Evolutionary conservation across 2,329 filamentous ascomycete species (phyloP).

Genomic region (Fusarium nisikadoi): DNA sequence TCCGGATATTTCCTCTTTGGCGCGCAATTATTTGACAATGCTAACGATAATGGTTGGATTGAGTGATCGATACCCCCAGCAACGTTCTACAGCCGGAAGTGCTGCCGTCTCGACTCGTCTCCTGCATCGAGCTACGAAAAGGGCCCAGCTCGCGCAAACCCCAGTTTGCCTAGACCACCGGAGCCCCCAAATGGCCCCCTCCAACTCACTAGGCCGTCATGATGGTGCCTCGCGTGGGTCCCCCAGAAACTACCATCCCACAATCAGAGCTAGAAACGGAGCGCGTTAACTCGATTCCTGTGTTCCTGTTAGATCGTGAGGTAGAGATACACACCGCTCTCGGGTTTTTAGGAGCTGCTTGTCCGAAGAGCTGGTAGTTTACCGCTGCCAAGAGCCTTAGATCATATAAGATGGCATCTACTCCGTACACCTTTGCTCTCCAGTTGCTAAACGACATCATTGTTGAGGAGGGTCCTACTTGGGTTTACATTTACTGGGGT

Average conservation of each 20-base stretch:
- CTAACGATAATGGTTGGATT: background rate
- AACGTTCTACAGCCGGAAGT: conserved; percentile 30
- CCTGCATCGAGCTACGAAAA: conserved; percentile 38
- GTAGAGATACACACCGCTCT: background rate
- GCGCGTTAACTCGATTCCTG: background rate
- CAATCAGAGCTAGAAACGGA: background rate
- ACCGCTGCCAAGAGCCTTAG: background rate
- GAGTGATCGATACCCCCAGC: conserved; percentile 7
- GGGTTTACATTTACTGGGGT: conserved; percentile 8
- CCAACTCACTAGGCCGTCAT: conserved; percentile 25
- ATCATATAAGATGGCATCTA: background rate
- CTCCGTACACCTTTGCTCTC: background rate
- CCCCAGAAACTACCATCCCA: conserved; percentile 15
- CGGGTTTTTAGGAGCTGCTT: background rate
- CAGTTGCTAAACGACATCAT: conserved; percentile 7
- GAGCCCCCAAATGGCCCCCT: conserved; percentile 33
- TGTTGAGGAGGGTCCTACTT: conserved; percentile 15
- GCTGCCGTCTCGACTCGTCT: conserved; percentile 15
- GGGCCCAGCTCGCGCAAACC: conserved; percentile 36
- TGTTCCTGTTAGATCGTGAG: conserved; percentile 7
- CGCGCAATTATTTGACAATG: background rate
- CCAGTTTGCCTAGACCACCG: conserved; percentile 42
- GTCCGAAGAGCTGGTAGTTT: background rate
- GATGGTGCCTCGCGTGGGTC: conserved; percentile 32
- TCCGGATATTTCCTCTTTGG: conserved; percentile 9